A percentile compares a stretch with the other conserved stretches of the same genome.
Evolutionary conservation across 129 eudicot genomes (phyloP).

Genomic region (Arctium minus): DNA sequence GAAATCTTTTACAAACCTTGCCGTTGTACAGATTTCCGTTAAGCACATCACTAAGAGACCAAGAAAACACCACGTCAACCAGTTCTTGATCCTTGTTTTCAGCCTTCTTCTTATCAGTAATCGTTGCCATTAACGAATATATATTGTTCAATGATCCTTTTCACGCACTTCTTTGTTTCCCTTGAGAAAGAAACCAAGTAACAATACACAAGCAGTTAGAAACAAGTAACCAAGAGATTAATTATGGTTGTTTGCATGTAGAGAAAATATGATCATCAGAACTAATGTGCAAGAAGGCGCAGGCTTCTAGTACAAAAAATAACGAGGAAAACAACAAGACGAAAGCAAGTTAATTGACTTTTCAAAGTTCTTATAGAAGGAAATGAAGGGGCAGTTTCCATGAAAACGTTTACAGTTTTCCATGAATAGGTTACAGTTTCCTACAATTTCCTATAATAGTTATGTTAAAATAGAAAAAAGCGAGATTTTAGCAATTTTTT

Average conservation of each 20-base stretch:
- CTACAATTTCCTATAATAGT: too few relatives aligned
- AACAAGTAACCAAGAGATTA: too few relatives aligned
- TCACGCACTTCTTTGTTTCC: not conserved
- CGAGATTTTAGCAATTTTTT: too few relatives aligned
- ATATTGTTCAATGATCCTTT: not conserved
- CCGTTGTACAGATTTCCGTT: conserved; percentile 43
- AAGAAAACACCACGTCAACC: conserved; percentile 32
- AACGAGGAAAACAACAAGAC: not conserved
- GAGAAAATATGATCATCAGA: not conserved
- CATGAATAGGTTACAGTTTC: too few relatives aligned
- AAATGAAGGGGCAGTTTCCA: too few relatives aligned
- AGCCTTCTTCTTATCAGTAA: not conserved
- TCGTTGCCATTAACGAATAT: not conserved
- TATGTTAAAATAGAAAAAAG: too few relatives aligned
- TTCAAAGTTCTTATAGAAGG: too few relatives aligned
- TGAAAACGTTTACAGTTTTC: too few relatives aligned
- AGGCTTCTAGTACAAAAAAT: not conserved
- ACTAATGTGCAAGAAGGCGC: not conserved
- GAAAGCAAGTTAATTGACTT: too few relatives aligned
- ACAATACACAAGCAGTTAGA: too few relatives aligned
- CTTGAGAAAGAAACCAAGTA: not conserved
- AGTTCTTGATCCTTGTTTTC: conserved; percentile 4
- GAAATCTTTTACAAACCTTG: conserved; percentile 29
- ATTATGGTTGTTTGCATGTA: not conserved
- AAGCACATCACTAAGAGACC: conserved; percentile 43